These are phyloP conservation scores for Emydomyces testavorans DNA, from an alignment of 2,329 filamentous ascomycete genomes.

Conservation along the genomic window DNA sequence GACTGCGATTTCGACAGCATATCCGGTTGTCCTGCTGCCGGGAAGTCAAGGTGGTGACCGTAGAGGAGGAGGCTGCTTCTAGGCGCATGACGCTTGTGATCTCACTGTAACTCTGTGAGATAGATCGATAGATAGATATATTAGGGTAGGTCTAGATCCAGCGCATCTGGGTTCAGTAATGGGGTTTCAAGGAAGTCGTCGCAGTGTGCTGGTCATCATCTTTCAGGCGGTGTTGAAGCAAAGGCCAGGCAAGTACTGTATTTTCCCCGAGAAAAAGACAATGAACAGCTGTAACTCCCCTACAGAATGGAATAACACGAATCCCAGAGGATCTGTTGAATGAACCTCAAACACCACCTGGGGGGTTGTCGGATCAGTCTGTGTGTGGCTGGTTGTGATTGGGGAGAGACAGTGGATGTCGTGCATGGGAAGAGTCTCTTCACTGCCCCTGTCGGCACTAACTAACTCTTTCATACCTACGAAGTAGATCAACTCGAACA, in stretches of 20 bases:
- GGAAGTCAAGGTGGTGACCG: background rate
- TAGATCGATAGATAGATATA: background rate
- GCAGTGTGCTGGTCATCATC: no score
- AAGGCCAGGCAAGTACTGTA: no score
- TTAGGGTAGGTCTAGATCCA: no score
- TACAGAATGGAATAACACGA: no score
- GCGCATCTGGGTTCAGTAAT: no score
- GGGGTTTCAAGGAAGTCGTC: no score
- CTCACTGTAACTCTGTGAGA: background rate
- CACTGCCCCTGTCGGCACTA: no score
- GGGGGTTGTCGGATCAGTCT: background rate
- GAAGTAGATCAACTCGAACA: no score
- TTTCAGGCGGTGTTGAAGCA: background rate
- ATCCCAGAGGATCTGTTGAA: background rate
- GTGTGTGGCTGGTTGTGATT: constrained; percentile 10
- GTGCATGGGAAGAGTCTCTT: no score
- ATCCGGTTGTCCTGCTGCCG: constrained; percentile 1
- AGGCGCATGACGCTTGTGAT: constrained; percentile 8
- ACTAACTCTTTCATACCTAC: no score
- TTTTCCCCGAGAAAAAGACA: no score
- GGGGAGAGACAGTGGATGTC: background rate
- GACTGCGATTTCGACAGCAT: constrained; percentile 13
- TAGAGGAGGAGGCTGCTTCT: constrained; percentile 5
- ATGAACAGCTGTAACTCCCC: no score
- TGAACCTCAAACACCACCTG: background rate